Base-by-base conservation (phyloP, 129 eudicot species). In the Artemisia argyi region DNA sequence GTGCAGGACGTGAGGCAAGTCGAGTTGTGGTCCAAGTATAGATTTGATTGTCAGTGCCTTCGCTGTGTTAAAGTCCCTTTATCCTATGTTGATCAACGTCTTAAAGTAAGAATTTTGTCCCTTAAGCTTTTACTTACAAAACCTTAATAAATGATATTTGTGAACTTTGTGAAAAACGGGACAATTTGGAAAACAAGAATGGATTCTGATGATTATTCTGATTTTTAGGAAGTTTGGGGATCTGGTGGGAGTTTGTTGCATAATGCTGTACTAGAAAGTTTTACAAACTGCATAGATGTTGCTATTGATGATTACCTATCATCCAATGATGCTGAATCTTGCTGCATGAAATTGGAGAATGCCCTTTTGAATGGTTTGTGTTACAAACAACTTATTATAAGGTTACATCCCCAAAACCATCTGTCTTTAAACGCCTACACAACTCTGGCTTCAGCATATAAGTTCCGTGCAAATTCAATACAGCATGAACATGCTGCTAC, bases 331-430 rank as follows among this genome's bases (percentile, higher is more conserved):
- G 82, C 88, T 14, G 72, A 71, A 63, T 76, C 86, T 48, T 91
- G 95, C 69, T 83, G 89, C 82, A 73, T 77, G 49, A 91, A 91
- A 76, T 87, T 91, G 11, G 92, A 85, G 66, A 63, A 65, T 69
- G 66, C 73, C 55, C 89, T 91, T 55, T 59, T 52, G 54, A 65
- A 75, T 32, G 81, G 84, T 5, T 61, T 63, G 5, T 20, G 20
- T 19, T 18, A 46, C 30, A 60, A 73, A 61, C 77, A 66, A 10
- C 68, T 42, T 19, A 59, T 59, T 3, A 58, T 74, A 22, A 75
- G 68, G 78, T 81, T 81, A 71, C 87, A 85, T 44, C 91, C 84
- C 46, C 76, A 83, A 63, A 83, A 87, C 46, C 86, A 85, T 81
- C 67, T 79, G 14, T 83, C 97, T 46, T 58, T 83, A 35, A 83